phyloP scores from a whole-genome alignment of 352 stramenopile genomes.

The Pythium insidiosum region DNA sequence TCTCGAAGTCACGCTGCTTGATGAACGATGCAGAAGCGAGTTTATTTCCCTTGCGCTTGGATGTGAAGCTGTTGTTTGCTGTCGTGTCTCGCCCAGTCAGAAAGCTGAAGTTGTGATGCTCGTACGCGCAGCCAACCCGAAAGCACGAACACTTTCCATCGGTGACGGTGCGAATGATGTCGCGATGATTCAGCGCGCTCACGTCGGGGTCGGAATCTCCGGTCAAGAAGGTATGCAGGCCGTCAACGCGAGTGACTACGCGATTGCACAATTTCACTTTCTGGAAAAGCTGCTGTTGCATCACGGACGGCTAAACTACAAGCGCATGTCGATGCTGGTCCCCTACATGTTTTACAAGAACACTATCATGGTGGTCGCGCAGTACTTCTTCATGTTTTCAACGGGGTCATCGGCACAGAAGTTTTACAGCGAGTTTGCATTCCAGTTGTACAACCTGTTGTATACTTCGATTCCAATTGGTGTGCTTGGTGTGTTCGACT shows the following conservation, averaged over 20 bases:
- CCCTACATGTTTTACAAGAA: conserved; percentile 89
- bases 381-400: conserved; percentile 85
- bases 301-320: conserved; percentile 82
- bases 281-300: conserved; percentile 61
- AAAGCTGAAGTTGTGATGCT: conserved; percentile 97
- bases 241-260: conserved; percentile 80
- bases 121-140: conserved; percentile 76
- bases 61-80: too few relatives aligned
- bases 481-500: conserved; percentile 68
- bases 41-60: too few relatives aligned
- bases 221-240: conserved; percentile 98
- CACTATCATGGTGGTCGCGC: conserved; percentile 82
- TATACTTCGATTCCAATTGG: conserved; percentile 91
- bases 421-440: conserved; percentile 72
- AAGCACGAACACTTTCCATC: conserved; percentile 83
- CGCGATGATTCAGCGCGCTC: conserved; percentile 82
- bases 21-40: too few relatives aligned
- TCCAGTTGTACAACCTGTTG: conserved; percentile 93
- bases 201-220: conserved; percentile 89
- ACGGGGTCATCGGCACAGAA: conserved; percentile 85
- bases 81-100: too few relatives aligned
- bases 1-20: too few relatives aligned
- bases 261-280: too few relatives aligned
- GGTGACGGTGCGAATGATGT: too few relatives aligned
- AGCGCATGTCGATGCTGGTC: conserved; percentile 82